Percentiles rank a stretch among this genome's conserved stretches.
These are phyloP conservation scores for Diaporthe ilicicola DNA, from an alignment of 2,329 filamentous ascomycete species.

Conservation along the genomic window DNA sequence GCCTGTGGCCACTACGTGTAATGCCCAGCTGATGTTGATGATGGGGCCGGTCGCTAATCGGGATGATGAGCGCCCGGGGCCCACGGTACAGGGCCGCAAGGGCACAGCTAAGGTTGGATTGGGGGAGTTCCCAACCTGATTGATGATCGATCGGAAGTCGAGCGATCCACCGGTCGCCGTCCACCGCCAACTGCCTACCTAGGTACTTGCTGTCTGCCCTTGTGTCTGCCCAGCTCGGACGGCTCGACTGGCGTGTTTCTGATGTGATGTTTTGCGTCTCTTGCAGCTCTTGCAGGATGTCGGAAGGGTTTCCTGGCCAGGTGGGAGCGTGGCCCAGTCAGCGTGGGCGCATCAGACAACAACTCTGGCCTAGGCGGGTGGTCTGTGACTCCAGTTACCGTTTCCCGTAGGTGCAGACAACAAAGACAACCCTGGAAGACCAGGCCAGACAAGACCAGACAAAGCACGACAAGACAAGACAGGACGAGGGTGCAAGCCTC, in stretches of 20 bases:
- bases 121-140: neutral
- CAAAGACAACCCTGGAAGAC: constrained; percentile 7
- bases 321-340: constrained; percentile 10
- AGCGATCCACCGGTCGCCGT: constrained; percentile 9
- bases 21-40: neutral
- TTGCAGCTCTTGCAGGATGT: neutral
- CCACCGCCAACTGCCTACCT: neutral
- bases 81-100: constrained; percentile 2
- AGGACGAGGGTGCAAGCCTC: constrained; percentile 7
- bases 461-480: constrained; percentile 17
- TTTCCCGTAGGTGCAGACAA: neutral
- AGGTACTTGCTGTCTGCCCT: no score
- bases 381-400: neutral
- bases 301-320: constrained; percentile 19
- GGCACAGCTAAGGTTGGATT: neutral
- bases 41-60: constrained; percentile 22
- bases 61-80: constrained; percentile 10
- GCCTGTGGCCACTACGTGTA: neutral
- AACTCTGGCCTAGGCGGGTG: constrained; percentile 18
- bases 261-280: constrained; percentile 18
- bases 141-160: constrained; percentile 20
- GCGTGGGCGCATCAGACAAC: constrained; percentile 20
- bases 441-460: constrained; percentile 19
- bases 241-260: constrained; percentile 20
- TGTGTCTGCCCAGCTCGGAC: neutral